These are phyloP conservation scores for Solanum gandarillasii DNA, from an alignment of 257 asterid species.

Conservation along the genomic window DNA sequence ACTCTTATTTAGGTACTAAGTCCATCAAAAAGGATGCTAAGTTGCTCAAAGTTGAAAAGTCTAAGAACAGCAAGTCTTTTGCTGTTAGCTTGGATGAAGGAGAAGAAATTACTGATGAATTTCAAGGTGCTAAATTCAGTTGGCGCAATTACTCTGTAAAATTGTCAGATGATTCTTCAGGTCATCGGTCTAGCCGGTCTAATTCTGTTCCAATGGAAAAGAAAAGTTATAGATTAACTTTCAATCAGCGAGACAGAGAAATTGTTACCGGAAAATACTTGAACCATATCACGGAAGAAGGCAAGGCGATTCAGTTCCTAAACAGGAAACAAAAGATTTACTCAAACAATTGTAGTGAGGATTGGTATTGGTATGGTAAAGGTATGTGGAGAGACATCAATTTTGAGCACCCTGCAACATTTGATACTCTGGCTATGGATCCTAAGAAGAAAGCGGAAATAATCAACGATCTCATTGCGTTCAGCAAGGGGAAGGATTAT, in stretches of 20 bases:
- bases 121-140: neutral
- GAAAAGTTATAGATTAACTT: neutral
- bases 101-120: neutral
- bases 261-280: neutral
- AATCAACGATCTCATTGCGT: neutral
- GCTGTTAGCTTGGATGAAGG: neutral
- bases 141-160: neutral
- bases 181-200: neutral
- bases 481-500: neutral
- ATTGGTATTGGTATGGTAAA: neutral
- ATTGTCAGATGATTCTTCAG: neutral
- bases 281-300: neutral
- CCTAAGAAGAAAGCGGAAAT: neutral
- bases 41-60: neutral
- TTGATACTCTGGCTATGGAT: neutral
- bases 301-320: neutral
- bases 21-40: neutral
- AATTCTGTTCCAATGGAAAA: neutral
- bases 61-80: neutral
- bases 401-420: neutral
- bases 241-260: neutral
- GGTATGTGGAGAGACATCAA: neutral
- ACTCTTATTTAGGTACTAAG: neutral
- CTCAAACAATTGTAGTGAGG: neutral
- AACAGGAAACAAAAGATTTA: neutral